Percentiles rank a stretch among this genome's conserved stretches.
Evolutionary conservation across 306 rosid genomes (phyloP).

Genomic region (Elaeagnus macrophylla): DNA sequence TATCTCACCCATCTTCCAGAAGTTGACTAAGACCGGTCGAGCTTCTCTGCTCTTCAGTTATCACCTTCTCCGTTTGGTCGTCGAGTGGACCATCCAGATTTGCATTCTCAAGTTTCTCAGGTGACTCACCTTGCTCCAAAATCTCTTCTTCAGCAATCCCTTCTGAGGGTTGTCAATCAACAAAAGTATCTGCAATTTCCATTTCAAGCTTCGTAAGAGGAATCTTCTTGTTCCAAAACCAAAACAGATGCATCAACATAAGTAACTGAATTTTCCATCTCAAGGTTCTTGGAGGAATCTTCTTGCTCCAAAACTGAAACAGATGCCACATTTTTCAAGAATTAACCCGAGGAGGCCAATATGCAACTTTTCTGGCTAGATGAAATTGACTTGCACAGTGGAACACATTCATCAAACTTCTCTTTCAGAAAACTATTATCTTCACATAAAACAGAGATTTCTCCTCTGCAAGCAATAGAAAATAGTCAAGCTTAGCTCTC

Average conservation of each 20-base stretch:
- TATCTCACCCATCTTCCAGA: constrained; percentile 67
- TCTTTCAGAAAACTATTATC: constrained; percentile 65
- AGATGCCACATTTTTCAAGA: constrained; percentile 20
- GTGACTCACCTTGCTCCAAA: too few species aligned
- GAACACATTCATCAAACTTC: constrained; percentile 75
- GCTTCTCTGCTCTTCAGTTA: constrained; percentile 22
- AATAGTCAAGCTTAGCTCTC: not conserved
- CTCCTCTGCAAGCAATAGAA: constrained; percentile 59
- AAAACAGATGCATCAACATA: too few species aligned
- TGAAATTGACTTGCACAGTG: constrained; percentile 71
- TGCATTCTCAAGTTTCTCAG: too few species aligned
- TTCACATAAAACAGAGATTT: constrained; percentile 71
- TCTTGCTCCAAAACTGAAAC: constrained; percentile 23
- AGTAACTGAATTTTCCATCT: constrained; percentile 19
- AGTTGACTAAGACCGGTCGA: too few species aligned
- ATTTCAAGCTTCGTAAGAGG: too few species aligned
- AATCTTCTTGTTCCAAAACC: too few species aligned
- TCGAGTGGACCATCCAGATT: too few species aligned
- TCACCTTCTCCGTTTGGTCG: constrained; percentile 14
- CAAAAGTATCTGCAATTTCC: too few species aligned
- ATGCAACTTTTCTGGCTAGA: constrained; percentile 79
- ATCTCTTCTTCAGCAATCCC: too few species aligned
- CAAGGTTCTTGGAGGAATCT: constrained; percentile 20
- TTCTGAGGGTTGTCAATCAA: too few species aligned
- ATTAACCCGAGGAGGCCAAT: constrained; percentile 47